Conservation (phyloP, 2,329 filamentous ascomycete species). For the Calonectria crousiana region DNA sequence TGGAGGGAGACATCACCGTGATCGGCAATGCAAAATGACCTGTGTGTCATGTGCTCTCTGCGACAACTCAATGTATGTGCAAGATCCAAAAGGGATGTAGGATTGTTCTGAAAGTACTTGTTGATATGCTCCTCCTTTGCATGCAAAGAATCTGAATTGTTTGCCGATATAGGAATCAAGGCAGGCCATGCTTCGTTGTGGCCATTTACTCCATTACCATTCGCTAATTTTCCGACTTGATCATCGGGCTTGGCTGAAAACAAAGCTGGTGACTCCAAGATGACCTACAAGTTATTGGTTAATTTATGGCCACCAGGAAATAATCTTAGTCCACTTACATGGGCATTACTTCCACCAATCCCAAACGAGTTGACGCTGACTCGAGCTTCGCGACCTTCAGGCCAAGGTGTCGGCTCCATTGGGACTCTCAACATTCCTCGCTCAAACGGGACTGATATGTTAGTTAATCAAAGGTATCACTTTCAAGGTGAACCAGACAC, state of each 20-base stretch:
- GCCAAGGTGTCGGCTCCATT: constrained; percentile 38
- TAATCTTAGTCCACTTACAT: constrained; percentile 28
- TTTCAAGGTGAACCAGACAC: neutral
- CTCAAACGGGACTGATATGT: constrained; percentile 33
- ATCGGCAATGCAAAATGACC: neutral
- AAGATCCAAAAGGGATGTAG: neutral
- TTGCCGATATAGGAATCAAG: neutral
- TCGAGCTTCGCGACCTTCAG: constrained; percentile 37
- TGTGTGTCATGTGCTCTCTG: neutral
- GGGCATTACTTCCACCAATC: constrained; percentile 53
- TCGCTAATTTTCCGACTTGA: constrained; percentile 7
- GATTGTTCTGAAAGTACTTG: neutral
- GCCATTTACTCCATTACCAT: neutral
- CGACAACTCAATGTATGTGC: neutral
- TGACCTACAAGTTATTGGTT: neutral
- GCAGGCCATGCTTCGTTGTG: neutral
- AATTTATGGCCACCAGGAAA: neutral
- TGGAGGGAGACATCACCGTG: neutral
- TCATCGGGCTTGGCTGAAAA: neutral
- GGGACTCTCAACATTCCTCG: constrained; percentile 41
- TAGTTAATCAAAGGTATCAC: neutral
- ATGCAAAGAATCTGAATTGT: neutral
- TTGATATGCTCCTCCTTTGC: neutral
- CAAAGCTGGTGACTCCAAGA: neutral
- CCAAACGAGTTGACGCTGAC: constrained; percentile 53